Evolutionary conservation across 192 early-diverging fungal genomes (phyloP), one percentile per base, ranked within the genome.

Genomic region (Coemansia sp.): DNA sequence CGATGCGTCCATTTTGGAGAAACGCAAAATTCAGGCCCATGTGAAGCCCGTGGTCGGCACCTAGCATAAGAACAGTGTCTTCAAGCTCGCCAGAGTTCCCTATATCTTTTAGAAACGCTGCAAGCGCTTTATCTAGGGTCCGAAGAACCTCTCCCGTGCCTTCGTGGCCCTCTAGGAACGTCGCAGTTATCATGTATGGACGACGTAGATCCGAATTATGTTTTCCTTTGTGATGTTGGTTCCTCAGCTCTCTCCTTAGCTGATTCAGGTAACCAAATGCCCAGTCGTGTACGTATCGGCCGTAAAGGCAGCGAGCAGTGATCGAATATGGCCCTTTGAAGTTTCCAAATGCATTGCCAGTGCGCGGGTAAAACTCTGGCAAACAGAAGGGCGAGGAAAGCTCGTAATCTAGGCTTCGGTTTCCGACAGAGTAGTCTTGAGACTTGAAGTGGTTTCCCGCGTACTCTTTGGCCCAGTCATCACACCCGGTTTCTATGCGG

Each of bases 351-450:
- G 84, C 61, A 54, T 83, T 83, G 23, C 79, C 82, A 1, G 63
- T 58, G 25, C 72, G 36, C 0, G 82, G 74, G 32, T 75, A 85
- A 53, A 70, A 84, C 19, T 84, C 84, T 32, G 85, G 84, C 43
- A 85, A 14, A 41, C 85, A 87, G 56, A 87, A 87, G 10, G 85
- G 85, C 32, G 84, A 66, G 0, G 81, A 60, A 19, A 87, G 71
- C 63, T 87, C 85, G 49, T 87, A 84, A 35, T 87, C 85, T 14
- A 80, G 52, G 9, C 69, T 74, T 46, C 77, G 72, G 19, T 66
- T 66, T 23, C 72, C 65, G 2, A 74, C 69, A 10, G 69, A 59
- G 60, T 71, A 84, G 11, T 70, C 66, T 10, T 81, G 62, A 3
- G 48, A 50, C 0, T 41, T n/a, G n/a, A 41, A 74, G 15, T 68